Base-by-base conservation (phyloP, 805 yeast species). In the Saccharomycopsis fermentans region DNA sequence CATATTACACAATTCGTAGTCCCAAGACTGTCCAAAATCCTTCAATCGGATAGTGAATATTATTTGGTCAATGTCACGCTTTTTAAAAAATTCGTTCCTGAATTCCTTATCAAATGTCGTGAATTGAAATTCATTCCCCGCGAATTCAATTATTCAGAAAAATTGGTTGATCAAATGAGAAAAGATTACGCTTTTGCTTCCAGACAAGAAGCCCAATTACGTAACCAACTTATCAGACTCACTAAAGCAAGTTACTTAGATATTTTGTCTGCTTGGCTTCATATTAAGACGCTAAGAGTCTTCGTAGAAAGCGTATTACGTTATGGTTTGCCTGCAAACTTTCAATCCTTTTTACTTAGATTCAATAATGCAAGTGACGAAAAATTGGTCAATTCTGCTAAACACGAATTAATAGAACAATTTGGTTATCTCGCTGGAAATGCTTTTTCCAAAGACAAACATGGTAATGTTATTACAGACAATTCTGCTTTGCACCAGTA, bases 321-420 rank as follows among this genome's bases (percentile, higher is more conserved):
- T 73, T 94, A 94, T 71, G 99, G 99, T 0, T 80, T 94, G 63
- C 99, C 99, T 37, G 97, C 98, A 34, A 86, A 86, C 66, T 94
- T 92, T 71, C 80, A 82, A 67, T 74, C 77, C 55, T 80, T 66
- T 64, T 70, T 78, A 57, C 67, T 82, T 52, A 75, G 75, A 62
- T 68, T 75, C 81, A 14, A 76, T 74, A 48, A 66, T 78, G 36
- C 71, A 77, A 29, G 78, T 87, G 65, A 74, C 71, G 48, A 74
- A 17, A 61, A 76, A 64, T 70, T 74, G 21, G 68, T 77, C 47
- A 74, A 73, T 34, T 81, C 79, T 71, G 83, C 90, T 52, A 90
- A 86, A 72, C 73, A 78, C 60, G 87, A 85, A 63, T 77, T 94
- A 62, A 73, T 87, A 52, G 78, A 77, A 50, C 83, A 88, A 68